A percentile compares a stretch with the other conserved stretches of the same genome.
Conservation (phyloP, 495 filamentous ascomycete genomes). For the Neurospora tetraspora region DNA sequence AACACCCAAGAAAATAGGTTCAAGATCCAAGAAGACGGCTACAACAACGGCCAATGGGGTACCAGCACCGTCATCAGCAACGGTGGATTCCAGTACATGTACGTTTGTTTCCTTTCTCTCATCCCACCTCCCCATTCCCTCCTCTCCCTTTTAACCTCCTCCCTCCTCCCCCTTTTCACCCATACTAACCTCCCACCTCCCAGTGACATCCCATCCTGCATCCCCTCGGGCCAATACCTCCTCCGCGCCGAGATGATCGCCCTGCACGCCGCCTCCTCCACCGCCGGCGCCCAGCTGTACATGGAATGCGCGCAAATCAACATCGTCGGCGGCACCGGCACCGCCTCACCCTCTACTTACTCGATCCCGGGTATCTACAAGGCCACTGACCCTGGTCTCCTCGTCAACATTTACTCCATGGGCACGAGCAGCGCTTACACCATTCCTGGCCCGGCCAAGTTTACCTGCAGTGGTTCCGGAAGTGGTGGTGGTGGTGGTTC, state of each 20-base stretch:
- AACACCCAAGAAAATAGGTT: slow-evolving; percentile 10
- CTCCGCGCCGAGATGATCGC: slow-evolving; percentile 35
- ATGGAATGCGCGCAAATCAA: slow-evolving; percentile 44
- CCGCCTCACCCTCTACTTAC: slow-evolving; percentile 24
- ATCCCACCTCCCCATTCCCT: neutral
- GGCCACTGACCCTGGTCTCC: slow-evolving; percentile 26
- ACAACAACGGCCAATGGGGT: slow-evolving; percentile 29
- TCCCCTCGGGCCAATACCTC: slow-evolving; percentile 33
- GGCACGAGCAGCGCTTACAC: slow-evolving; percentile 17
- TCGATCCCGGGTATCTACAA: slow-evolving; percentile 39
- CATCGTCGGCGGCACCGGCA: slow-evolving; percentile 30
- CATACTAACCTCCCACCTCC: neutral
- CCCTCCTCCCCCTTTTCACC: no score
- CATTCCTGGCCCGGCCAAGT: slow-evolving; percentile 24
- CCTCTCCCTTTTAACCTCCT: neutral
- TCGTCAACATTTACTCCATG: slow-evolving; percentile 32
- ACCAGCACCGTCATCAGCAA: slow-evolving; percentile 35
- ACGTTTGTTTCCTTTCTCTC: neutral
- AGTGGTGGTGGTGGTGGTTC: no score
- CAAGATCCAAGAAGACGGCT: slow-evolving; percentile 24
- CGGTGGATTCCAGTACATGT: slow-evolving; percentile 33
- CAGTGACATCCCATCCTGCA: slow-evolving; percentile 33
- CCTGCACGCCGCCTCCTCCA: slow-evolving; percentile 31
- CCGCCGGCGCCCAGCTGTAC: slow-evolving; percentile 40
- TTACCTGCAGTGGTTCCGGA: slow-evolving; percentile 22